Evolutionary conservation across 495 filamentous ascomycete species (phyloP).

Genomic region (Penicillium psychrofluorescens): DNA sequence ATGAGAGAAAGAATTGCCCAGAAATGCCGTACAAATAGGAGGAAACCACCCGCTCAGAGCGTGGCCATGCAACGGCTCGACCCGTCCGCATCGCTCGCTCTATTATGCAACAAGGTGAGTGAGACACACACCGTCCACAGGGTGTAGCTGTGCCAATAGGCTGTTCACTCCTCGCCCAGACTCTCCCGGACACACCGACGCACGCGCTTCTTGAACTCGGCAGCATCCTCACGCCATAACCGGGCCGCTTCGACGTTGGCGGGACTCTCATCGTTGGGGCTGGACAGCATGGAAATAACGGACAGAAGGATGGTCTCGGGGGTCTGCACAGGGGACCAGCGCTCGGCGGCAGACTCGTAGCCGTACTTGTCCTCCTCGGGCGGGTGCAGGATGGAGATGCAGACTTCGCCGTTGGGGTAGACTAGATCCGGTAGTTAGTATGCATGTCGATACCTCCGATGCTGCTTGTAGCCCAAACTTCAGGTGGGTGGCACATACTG

Average conservation of each 20-base stretch:
- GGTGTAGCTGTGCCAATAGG: neutral
- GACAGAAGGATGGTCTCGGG: conserved; percentile 91
- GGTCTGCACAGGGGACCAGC: conserved; percentile 95
- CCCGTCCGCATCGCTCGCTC: conserved; percentile 5
- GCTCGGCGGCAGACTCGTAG: conserved; percentile 85
- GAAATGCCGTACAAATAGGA: no score
- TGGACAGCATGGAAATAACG: conserved; percentile 87
- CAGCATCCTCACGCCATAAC: conserved; percentile 76
- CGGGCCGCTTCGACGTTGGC: conserved; percentile 91
- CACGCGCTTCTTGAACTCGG: conserved; percentile 72
- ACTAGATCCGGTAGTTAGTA: conserved; percentile 32
- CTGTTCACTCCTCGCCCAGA: conserved; percentile 59
- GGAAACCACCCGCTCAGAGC: no score
- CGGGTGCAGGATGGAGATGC: conserved; percentile 94
- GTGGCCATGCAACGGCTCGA: no score
- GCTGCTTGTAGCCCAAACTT: neutral
- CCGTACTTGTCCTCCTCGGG: conserved; percentile 95
- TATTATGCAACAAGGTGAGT: conserved; percentile 14
- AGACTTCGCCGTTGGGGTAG: conserved; percentile 83
- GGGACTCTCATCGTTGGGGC: conserved; percentile 91
- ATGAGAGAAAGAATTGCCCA: no score
- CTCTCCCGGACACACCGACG: conserved; percentile 77
- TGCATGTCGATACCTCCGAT: no score
- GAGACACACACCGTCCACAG: conserved; percentile 7
- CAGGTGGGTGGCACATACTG: conserved; percentile 36